Conservation (phyloP, 345 rosid genomes). For the Eucalyptus rudis region DNA sequence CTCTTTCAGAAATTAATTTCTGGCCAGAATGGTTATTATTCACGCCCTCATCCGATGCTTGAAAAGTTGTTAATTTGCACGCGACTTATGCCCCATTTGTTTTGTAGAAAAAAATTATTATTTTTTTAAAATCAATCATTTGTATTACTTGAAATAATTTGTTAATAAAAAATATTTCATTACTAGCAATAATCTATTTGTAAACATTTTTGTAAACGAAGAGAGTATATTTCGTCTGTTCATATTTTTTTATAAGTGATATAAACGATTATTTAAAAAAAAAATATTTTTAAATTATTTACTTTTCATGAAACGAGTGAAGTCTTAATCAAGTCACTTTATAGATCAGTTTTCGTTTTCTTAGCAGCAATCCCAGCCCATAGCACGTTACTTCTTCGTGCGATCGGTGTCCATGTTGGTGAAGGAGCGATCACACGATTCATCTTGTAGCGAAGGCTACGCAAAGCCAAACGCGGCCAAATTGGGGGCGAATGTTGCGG, state of each 20-base stretch:
- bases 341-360: neutral
- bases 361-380: neutral
- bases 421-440: neutral
- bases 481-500: neutral
- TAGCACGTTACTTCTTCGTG: no score
- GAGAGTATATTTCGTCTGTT: no score
- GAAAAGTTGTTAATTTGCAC: neutral
- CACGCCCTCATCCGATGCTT: rapidly evolving
- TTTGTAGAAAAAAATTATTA: no score
- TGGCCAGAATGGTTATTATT: no score
- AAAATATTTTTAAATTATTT: no score
- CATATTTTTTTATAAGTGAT: no score
- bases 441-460: neutral
- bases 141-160: no score
- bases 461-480: neutral
- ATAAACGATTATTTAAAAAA: rapidly evolving
- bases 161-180: no score
- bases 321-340: neutral
- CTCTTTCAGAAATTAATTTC: no score
- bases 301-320: rapidly evolving
- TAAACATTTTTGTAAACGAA: rapidly evolving
- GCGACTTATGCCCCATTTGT: rapidly evolving
- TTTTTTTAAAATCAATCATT: rapidly evolving
- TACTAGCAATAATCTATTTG: no score
- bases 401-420: neutral